Evolutionary conservation across 768 basidiomycete genomes (phyloP).

Genomic region (Floccularia luteovirens): DNA sequence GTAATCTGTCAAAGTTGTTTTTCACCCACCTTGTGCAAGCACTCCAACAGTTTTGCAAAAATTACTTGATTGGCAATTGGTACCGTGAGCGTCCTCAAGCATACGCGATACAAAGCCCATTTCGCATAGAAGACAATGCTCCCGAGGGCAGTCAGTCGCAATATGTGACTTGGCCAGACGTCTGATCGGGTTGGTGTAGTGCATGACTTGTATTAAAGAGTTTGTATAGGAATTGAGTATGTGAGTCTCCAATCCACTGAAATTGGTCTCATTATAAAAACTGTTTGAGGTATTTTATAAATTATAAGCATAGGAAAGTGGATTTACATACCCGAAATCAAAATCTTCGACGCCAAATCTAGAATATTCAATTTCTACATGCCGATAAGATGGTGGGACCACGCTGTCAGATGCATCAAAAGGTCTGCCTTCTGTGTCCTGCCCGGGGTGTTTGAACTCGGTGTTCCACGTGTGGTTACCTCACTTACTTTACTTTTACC

Average conservation of each 20-base stretch:
- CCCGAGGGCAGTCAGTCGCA: constrained; percentile 77
- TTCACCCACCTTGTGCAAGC: constrained; percentile 65
- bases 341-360: constrained; percentile 99
- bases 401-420: constrained; percentile 47
- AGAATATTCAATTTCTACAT: constrained; percentile 96
- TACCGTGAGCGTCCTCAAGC: constrained; percentile 92
- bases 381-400: constrained; percentile 77
- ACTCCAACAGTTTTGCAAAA: constrained; percentile 93
- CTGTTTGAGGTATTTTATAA: constrained; percentile 25
- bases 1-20: background rate
- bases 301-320: constrained; percentile 1
- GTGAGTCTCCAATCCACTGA: constrained; percentile 92
- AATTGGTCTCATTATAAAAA: constrained; percentile 89
- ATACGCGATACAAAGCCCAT: constrained; percentile 91
- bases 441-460: constrained; percentile 17
- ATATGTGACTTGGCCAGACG: constrained; percentile 87
- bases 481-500: constrained; percentile 51
- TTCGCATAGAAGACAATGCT: constrained; percentile 93
- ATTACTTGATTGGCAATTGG: constrained; percentile 94
- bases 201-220: constrained; percentile 80
- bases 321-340: constrained; percentile 76
- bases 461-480: constrained; percentile 26
- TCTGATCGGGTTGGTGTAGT: constrained; percentile 75
- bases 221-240: constrained; percentile 98
- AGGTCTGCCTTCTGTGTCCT: constrained; percentile 44